These are phyloP conservation scores for Nyssa sinensis DNA, from an alignment of 148 eudicot species.

Conservation along the genomic window DNA sequence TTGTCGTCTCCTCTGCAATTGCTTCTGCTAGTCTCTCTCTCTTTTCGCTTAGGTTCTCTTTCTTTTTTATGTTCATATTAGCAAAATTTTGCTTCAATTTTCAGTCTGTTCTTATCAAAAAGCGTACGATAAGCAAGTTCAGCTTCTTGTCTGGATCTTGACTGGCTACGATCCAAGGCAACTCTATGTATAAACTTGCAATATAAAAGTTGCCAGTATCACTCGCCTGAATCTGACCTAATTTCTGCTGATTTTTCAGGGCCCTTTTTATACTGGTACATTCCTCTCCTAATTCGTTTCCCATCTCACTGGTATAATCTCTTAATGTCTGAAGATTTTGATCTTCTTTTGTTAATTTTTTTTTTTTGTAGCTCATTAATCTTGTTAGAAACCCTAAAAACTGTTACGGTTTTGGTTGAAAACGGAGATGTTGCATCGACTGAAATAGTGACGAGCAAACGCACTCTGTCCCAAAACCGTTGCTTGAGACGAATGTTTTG, in stretches of 20 bases:
- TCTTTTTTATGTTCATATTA: not conserved
- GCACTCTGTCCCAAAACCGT: conserved; percentile 83
- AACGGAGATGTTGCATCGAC: not conserved
- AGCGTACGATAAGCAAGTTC: conserved; percentile 33
- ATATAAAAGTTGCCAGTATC: conserved; percentile 32
- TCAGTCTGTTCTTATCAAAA: not conserved
- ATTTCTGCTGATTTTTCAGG: conserved; percentile 38
- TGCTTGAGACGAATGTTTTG: conserved; percentile 35
- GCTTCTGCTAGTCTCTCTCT: not conserved
- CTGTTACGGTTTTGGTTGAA: too few species aligned
- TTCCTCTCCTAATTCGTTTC: not conserved
- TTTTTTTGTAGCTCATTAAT: too few species aligned
- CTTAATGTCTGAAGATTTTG: too few species aligned
- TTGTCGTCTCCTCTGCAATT: not conserved
- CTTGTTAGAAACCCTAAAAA: too few species aligned
- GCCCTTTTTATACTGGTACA: conserved; percentile 52
- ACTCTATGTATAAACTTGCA: conserved; percentile 19
- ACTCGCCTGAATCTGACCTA: conserved; percentile 57
- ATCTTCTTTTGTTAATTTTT: too few species aligned
- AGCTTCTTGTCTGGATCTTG: conserved; percentile 48
- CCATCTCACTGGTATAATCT: not conserved
- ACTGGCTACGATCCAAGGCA: conserved; percentile 28
- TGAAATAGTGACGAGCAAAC: conserved; percentile 39
- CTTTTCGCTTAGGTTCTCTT: too few species aligned
- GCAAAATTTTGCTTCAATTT: too few species aligned